These are phyloP conservation scores for Russula griseocarnosa DNA, from an alignment of 768 basidiomycete genomes.

Conservation along the genomic window DNA sequence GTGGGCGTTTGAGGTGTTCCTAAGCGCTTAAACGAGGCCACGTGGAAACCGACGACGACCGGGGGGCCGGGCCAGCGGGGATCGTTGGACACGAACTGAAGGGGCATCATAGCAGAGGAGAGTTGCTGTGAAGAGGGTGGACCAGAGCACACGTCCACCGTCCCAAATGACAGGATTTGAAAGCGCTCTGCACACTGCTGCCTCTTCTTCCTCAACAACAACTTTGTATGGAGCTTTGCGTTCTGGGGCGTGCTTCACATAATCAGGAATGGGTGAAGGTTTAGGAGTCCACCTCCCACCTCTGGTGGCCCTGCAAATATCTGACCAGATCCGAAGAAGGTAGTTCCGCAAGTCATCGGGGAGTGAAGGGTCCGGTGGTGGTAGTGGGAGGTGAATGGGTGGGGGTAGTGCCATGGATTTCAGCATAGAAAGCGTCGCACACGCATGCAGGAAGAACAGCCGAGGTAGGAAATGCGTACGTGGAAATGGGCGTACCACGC, in stretches of 20 bases:
- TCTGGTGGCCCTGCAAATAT: constrained; percentile 73
- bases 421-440: constrained; percentile 74
- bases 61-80: too few relatives aligned
- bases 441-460: constrained; percentile 59
- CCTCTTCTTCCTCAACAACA: constrained; percentile 65
- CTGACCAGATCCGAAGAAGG: constrained; percentile 60
- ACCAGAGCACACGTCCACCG: too few relatives aligned
- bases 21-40: not conserved
- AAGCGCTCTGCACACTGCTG: constrained; percentile 45
- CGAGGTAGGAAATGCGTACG: constrained; percentile 55
- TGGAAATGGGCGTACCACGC: constrained; percentile 53
- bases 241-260: constrained; percentile 56
- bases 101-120: too few relatives aligned
- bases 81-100: too few relatives aligned
- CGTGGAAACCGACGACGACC: not conserved
- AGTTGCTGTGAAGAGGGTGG: too few relatives aligned
- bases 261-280: constrained; percentile 44
- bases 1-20: not conserved
- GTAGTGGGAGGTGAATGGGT: constrained; percentile 37
- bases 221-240: constrained; percentile 65
- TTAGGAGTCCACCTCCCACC: constrained; percentile 75
- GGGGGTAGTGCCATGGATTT: constrained; percentile 56
- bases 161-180: constrained; percentile 64
- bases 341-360: constrained; percentile 72
- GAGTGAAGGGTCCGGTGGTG: constrained; percentile 33